Conservation (phyloP, 805 yeast genomes). For the Kazachstania viticola region DNA sequence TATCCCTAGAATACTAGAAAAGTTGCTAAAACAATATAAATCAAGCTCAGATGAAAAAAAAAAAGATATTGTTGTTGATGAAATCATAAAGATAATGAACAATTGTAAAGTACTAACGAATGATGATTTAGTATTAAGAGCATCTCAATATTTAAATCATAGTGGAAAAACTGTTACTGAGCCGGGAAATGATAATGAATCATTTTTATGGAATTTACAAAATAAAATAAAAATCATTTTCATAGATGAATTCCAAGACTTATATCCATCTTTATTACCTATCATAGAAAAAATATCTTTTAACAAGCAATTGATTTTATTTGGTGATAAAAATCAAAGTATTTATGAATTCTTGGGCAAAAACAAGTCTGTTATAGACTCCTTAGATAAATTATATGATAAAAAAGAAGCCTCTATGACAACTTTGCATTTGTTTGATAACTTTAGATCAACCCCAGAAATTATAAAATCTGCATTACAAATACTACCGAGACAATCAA, state of each 20-base stretch:
- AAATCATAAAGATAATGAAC: conserved; percentile 20
- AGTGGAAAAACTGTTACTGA: neutral
- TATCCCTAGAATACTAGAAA: conserved; percentile 12
- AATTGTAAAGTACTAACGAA: conserved; percentile 26
- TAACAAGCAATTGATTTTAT: conserved; percentile 45
- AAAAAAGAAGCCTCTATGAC: conserved; percentile 5
- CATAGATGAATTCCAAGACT: conserved; percentile 69
- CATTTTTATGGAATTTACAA: conserved; percentile 8
- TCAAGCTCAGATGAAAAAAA: conserved; percentile 2
- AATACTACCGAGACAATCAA: neutral
- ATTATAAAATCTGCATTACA: conserved; percentile 26
- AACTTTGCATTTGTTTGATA: conserved; percentile 34
- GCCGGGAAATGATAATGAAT: neutral
- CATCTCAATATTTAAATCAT: conserved; percentile 9
- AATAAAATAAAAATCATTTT: conserved; percentile 32
- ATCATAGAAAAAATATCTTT: conserved; percentile 31
- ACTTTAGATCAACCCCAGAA: conserved; percentile 54
- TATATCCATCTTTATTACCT: conserved; percentile 39
- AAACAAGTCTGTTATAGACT: conserved; percentile 25
- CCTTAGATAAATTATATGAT: conserved; percentile 11
- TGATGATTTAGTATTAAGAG: conserved; percentile 21
- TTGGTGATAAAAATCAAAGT: conserved; percentile 65
- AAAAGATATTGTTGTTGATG: conserved; percentile 10
- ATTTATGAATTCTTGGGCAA: conserved; percentile 59
- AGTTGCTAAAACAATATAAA: conserved; percentile 12